Percentiles rank a stretch among this genome's conserved stretches.
These are phyloP conservation scores for Wallacemonas sp. DNA, from an alignment of 208 protist genomes.

Conservation along the genomic window DNA sequence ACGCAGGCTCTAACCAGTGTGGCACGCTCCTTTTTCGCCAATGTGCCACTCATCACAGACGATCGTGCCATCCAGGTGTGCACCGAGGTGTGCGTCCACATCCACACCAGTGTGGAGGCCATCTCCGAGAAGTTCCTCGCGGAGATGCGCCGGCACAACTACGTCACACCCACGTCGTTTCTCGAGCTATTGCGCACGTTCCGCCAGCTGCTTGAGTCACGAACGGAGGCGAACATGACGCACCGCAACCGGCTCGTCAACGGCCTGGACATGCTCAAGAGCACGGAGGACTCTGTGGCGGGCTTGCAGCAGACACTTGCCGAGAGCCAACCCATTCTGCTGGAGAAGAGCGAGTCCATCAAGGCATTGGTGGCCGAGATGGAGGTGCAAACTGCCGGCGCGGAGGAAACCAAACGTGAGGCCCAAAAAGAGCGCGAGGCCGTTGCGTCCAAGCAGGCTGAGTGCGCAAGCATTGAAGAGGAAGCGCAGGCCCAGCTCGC, in stretches of 20 bases:
- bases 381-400: constrained; percentile 90
- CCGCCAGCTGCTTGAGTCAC: constrained; percentile 72
- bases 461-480: constrained; percentile 93
- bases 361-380: constrained; percentile 94
- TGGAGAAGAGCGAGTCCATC: constrained; percentile 93
- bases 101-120: constrained; percentile 94
- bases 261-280: constrained; percentile 94
- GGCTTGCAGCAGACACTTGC: constrained; percentile 93
- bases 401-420: constrained; percentile 90
- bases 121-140: constrained; percentile 88
- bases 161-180: constrained; percentile 99
- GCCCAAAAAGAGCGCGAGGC: constrained; percentile 92
- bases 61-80: constrained; percentile 59
- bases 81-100: constrained; percentile 91
- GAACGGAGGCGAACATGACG: constrained; percentile 78
- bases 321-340: constrained; percentile 94
- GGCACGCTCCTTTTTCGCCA: constrained; percentile 84
- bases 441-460: constrained; percentile 91
- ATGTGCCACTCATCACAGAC: constrained; percentile 32
- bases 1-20: constrained; percentile 94
- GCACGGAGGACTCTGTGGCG: constrained; percentile 93
- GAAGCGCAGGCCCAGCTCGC: constrained; percentile 95
- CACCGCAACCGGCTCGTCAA: constrained; percentile 89
- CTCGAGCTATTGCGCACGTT: constrained; percentile 96
- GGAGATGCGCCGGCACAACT: constrained; percentile 95